Evolutionary conservation across 2,329 filamentous ascomycete genomes (phyloP), one percentile per base, ranked within the genome.

Genomic region (Penicillium sp.): DNA sequence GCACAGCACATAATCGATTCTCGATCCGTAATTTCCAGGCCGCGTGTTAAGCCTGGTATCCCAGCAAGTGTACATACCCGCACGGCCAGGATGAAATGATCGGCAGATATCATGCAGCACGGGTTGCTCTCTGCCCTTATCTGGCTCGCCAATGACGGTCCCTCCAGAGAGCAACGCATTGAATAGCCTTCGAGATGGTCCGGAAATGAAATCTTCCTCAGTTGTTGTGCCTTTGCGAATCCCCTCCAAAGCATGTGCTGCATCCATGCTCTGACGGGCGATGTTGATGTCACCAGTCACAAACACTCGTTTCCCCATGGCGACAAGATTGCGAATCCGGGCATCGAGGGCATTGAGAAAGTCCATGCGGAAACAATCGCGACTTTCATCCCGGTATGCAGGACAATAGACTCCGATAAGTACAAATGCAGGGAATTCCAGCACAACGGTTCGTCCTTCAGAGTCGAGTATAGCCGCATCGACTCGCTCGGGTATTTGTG

Each of bases 61-160:
- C 90, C 90, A 96, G 61, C 90, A 95, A 0, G 92, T 96, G 61
- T 87, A 96, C 92, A 98, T 96, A 44, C 87, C 87, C 45, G 73
- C 71, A 26, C 92, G 76, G n/a, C 70, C 66, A 0, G 85, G 84
- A 56, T 95, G 84, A 56, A 89, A 93, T 16, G 76, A 77, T 32
- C 92, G 77, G 51, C 85, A 89, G 12, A 93, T 71, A 65, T 98
- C 92, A 75, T 83, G 85, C 27, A 96, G 68, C 1, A 89, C 76
- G 2, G 86, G 78, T 9, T 72, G 53, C 57, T 89, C 82, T 48
- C 84, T 74, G 0, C 77, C 81, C 52, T 80, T 68, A 42, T 92
- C 86, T 41, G 79, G 75, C 23, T 76, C 66, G 0, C 81, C 60
- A 7, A 77, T 44, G 0, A 92, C 79, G 23, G 74, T 76, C 1